Evolutionary conservation across 768 basidiomycete species (phyloP), one percentile per base, ranked within the genome.

Genomic region (Tulasnella sp.): DNA sequence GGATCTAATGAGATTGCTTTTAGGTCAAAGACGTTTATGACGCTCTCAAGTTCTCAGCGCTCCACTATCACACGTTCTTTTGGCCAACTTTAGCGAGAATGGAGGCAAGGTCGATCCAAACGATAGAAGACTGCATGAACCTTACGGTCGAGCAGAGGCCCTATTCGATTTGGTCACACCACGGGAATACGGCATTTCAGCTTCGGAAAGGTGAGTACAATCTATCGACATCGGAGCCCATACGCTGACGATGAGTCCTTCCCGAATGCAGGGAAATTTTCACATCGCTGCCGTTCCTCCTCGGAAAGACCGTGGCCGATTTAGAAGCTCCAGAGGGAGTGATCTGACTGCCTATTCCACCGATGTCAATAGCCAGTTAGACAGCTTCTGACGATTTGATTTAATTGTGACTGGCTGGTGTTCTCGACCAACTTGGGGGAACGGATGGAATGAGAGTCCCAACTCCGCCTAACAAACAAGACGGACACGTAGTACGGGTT

Each of bases 181-280:
- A 9, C 97, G 98, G 84, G 98, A 99, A 85, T 99, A 99, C 84
- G 98, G 98, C 22, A 98, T 99, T 80, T 97, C 98, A 82, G 93
- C 93, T 1, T 91, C 94, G 83, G 98, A 97, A 87, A 97, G 97
- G 95, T 94, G 82, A 54, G 89, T 85, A 18, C 31, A 77, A 1
- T 3, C 44, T 22, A 64, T 2, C 18, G 24, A 64, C 4, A 24
- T 20, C 5, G 34, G 16, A 34, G 9, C 8, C 5, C n/a, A 0
- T 22, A 14, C 28, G 22, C 54, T 80, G 37, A 76, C 34, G 34
- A 31, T 50, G 28, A 14, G 6, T 83, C 82, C 79, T 34, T 41
- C n/a, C n/a, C n/a, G n/a, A n/a, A n/a, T n/a, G n/a, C 80, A 24
- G 95, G 94, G 85, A 96, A 98, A 85, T 99, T 41, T 88, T 99